Base-by-base conservation (phyloP, 768 basidiomycete species). In the Dentipellis fragilis region DNA sequence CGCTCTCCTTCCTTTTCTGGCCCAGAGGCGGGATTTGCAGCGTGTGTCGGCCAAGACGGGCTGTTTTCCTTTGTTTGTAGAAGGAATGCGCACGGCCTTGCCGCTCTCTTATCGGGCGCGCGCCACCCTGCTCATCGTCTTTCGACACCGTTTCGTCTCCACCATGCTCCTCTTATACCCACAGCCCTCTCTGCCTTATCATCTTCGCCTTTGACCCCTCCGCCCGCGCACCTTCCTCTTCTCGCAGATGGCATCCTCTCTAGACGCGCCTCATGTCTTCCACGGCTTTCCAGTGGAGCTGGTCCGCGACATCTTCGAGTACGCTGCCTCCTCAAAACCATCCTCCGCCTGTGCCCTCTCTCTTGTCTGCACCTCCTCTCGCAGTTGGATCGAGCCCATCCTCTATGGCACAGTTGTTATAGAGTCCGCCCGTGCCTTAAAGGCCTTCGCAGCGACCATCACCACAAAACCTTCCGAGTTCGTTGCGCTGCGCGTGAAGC, bases 341-440 rank as follows among this genome's bases (percentile, higher is more conserved):
- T 55, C 61, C 17, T 67, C 71, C 23, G 67, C 69, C 10, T 65
- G 69, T 34, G 39, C 66, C 29, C 62, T 73, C 52, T 66, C 69
- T 9, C 69, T 69, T 51, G 72, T 74, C 49, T 71, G 71, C 22
- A 66, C 66, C 51, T 62, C 65, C 36, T 63, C 68, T n/a, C 65
- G 64, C 47, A 58, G 54, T 14, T 70, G 69, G 66, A 67, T 66
- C 23, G 68, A 70, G 40, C 71, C 68, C 21, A 56, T 68, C 35
- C 65, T 73, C 37, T 72, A 72, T 62, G 63, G 68, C 53, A 72
- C 72, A 54, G 71, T 73, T 55, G 61, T 67, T 39, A 70, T 73
- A 36, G 58, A 64, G 35, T 63, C 69, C 54, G 55, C 70, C 4
- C 67, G 64, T 42, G 54, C 64, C 19, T 62, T 73, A 40, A 60